phyloP scores from a whole-genome alignment of 140 eudicot genomes.

The Senecio squalidus region DNA sequence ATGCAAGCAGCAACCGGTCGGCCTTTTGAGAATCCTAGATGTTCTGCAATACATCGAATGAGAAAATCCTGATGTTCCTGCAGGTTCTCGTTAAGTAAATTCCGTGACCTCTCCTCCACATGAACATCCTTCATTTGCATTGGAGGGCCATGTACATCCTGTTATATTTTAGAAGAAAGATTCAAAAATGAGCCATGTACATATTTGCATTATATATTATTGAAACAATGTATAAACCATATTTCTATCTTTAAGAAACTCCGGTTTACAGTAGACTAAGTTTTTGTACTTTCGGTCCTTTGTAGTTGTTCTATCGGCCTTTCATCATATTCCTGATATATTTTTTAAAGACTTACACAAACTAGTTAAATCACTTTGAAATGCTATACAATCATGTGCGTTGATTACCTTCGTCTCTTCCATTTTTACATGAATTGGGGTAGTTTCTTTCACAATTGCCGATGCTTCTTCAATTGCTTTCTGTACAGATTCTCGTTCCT shows the following conservation, averaged over 20 bases:
- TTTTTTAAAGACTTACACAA: too few species aligned
- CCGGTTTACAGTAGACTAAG: conserved; percentile 43
- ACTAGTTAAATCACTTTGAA: too few species aligned
- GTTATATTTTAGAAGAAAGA: too few species aligned
- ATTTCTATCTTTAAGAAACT: conserved; percentile 29
- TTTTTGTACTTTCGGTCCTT: conserved; percentile 49
- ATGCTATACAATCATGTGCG: background rate
- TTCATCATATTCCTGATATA: too few species aligned
- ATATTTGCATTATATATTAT: too few species aligned
- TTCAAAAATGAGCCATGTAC: too few species aligned
- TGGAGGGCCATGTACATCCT: too few species aligned
- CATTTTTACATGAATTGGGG: conserved; percentile 67
- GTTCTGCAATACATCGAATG: conserved; percentile 81
- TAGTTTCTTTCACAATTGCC: conserved; percentile 53
- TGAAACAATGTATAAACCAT: background rate
- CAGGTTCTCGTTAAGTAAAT: too few species aligned
- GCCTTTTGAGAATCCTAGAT: conserved; percentile 77
- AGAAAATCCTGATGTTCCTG: conserved; percentile 92
- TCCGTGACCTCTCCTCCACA: too few species aligned
- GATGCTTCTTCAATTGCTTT: conserved; percentile 87
- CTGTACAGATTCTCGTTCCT: conserved; percentile 79
- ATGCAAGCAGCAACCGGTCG: conserved; percentile 92
- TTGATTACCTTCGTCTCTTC: conserved; percentile 31
- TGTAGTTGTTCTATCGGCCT: conserved; percentile 38
- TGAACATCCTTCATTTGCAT: too few species aligned